phyloP scores from a whole-genome alignment of 495 filamentous ascomycete species.

The Durotheca rogersii region DNA sequence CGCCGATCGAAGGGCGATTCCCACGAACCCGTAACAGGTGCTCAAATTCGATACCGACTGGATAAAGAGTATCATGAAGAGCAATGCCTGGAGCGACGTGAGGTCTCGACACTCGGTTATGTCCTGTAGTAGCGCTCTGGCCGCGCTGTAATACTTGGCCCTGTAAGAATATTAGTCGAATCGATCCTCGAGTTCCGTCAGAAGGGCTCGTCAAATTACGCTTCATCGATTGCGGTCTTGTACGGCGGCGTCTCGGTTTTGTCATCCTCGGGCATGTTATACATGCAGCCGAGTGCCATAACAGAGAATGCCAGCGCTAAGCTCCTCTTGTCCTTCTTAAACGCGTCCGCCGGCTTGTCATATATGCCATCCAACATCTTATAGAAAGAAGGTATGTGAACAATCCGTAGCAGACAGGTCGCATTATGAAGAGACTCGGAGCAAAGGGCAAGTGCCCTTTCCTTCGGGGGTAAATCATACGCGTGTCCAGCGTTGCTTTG shows the following conservation, averaged over 20 bases:
- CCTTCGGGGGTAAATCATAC: conserved; percentile 69
- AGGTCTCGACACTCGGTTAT: conserved; percentile 91
- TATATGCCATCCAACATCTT: conserved; percentile 77
- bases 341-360: conserved; percentile 65
- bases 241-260: conserved; percentile 47
- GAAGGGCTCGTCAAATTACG: conserved; percentile 51
- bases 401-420: conserved; percentile 76
- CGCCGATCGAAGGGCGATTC: conserved; percentile 82
- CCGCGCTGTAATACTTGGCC: conserved; percentile 79
- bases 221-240: conserved; percentile 74
- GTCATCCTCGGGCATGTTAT: conserved; percentile 56
- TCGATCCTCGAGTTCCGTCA: not conserved
- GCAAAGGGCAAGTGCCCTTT: conserved; percentile 67
- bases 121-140: conserved; percentile 73
- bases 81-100: conserved; percentile 76
- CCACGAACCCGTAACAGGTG: conserved; percentile 91
- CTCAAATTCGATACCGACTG: conserved; percentile 89
- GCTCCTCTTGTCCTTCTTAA: conserved; percentile 72
- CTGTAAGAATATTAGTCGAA: conserved; percentile 44
- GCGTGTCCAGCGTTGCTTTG: conserved; percentile 58
- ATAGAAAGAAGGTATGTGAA: conserved; percentile 88
- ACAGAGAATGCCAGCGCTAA: conserved; percentile 81
- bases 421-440: conserved; percentile 80
- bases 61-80: conserved; percentile 92
- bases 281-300: conserved; percentile 85